These are phyloP conservation scores for Pleurotus djamor DNA, from an alignment of 768 basidiomycete species.

Conservation along the genomic window DNA sequence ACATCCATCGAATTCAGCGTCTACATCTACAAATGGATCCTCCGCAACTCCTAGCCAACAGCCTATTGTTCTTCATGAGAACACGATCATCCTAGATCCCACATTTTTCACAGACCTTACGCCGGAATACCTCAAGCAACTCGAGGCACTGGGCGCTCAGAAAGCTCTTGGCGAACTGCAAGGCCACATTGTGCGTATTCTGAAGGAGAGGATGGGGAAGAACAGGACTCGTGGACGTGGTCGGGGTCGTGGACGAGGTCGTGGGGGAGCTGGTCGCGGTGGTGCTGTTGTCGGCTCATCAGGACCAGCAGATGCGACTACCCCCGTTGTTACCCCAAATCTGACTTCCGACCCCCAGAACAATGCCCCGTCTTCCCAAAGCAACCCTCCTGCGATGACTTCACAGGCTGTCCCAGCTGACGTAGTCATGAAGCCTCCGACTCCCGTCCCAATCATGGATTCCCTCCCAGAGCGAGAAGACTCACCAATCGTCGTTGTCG, in stretches of 20 bases:
- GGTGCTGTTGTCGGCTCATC: conserved; percentile 10
- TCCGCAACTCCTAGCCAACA: not conserved
- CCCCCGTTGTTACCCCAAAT: not conserved
- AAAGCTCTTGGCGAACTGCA: conserved; percentile 82
- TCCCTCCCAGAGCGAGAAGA: conserved; percentile 17
- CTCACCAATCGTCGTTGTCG: conserved; percentile 60
- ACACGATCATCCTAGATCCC: conserved; percentile 82
- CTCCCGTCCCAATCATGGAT: conserved; percentile 28
- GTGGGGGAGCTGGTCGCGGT: conserved; percentile 18
- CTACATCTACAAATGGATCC: conserved; percentile 1
- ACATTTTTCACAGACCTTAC: conserved; percentile 79
- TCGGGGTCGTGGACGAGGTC: conserved; percentile 29
- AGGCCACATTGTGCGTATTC: conserved; percentile 78
- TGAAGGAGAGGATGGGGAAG: conserved; percentile 70
- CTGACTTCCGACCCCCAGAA: conserved; percentile 4
- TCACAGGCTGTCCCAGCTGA: conserved; percentile 1
- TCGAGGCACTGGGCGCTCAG: conserved; percentile 80
- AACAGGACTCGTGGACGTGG: conserved; percentile 37
- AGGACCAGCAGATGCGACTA: not conserved
- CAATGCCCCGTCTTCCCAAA: not conserved
- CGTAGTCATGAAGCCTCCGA: conserved; percentile 18
- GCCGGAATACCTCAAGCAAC: conserved; percentile 65
- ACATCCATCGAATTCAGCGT: conserved; percentile 5
- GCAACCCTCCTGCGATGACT: not conserved
- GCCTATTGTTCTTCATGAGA: conserved; percentile 77